Percentiles rank a stretch among this genome's conserved stretches.
Conservation (phyloP, 192 early-diverging fungal species). For the Ramicandelaber brevisporus region DNA sequence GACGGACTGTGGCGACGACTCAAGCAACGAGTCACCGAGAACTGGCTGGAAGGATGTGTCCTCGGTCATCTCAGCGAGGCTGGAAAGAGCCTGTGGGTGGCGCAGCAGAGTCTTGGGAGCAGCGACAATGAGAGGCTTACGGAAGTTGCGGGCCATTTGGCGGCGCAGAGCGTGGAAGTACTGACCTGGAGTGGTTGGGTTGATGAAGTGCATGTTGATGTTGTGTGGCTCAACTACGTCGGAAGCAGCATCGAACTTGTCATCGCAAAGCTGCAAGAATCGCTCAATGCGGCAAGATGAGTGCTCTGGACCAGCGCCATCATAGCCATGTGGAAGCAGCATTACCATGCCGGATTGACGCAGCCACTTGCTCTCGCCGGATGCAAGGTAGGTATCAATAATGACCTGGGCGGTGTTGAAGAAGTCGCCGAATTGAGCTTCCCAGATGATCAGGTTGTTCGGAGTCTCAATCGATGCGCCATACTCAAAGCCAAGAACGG, state of each 20-base stretch:
- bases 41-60: conserved; percentile 71
- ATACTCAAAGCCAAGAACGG: conserved; percentile 88
- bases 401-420: conserved; percentile 90
- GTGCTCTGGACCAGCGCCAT: conserved; percentile 91
- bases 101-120: conserved; percentile 45
- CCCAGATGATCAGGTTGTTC: conserved; percentile 75
- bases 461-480: conserved; percentile 83
- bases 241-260: conserved; percentile 36
- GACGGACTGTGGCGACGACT: conserved; percentile 10
- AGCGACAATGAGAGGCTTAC: conserved; percentile 81
- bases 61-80: conserved; percentile 55
- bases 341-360: conserved; percentile 75
- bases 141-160: conserved; percentile 69
- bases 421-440: conserved; percentile 97
- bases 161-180: conserved; percentile 89
- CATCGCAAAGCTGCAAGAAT: conserved; percentile 81
- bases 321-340: conserved; percentile 86
- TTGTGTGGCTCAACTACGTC: conserved; percentile 25
- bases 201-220: conserved; percentile 81
- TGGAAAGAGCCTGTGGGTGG: conserved; percentile 35
- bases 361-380: conserved; percentile 88
- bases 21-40: conserved; percentile 28
- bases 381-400: conserved; percentile 72
- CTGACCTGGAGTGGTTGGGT: conserved; percentile 84
- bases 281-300: conserved; percentile 75